phyloP scores from a whole-genome alignment of 1,284 basidiomycete genomes.

The Phenoliferia sp. region DNA sequence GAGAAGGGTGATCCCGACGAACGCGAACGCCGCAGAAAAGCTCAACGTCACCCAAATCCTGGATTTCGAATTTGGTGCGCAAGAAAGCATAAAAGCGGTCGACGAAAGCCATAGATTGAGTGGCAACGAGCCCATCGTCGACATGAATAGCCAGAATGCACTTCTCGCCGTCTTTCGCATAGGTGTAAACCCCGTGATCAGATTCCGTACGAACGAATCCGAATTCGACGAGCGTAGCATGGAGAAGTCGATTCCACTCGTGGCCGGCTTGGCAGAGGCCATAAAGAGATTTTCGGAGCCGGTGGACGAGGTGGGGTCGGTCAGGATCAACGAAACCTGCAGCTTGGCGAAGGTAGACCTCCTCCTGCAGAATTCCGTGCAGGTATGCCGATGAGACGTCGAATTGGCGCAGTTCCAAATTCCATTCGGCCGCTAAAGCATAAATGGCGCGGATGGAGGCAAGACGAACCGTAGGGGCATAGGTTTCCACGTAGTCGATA shows the following conservation, averaged over 20 bases:
- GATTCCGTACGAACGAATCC: background rate
- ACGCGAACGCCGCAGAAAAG: slow-evolving; percentile 3
- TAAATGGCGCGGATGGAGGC: slow-evolving; percentile 42
- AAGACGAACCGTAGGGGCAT: slow-evolving; percentile 46
- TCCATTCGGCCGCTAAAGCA: slow-evolving; percentile 4
- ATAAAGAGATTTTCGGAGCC: slow-evolving; percentile 16
- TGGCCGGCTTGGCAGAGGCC: slow-evolving; percentile 20
- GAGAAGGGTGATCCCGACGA: background rate
- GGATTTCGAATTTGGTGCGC: background rate
- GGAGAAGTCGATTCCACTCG: slow-evolving; percentile 15
- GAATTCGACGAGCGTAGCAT: background rate
- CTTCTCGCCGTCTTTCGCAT: background rate
- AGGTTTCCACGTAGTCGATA: slow-evolving; percentile 47
- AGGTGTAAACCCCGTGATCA: slow-evolving; percentile 3
- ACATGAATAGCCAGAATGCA: slow-evolving; percentile 1
- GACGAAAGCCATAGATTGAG: background rate
- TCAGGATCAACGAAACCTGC: background rate
- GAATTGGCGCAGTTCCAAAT: background rate
- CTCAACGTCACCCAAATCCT: background rate
- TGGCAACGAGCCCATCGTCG: slow-evolving; percentile 8
- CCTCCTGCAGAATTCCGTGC: slow-evolving; percentile 8
- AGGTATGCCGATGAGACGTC: slow-evolving; percentile 24
- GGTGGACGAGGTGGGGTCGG: background rate
- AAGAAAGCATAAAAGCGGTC: background rate
- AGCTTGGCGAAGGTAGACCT: slow-evolving; percentile 1